Evolutionary conservation across 371 early-diverging fungal species (phyloP), one percentile per base, ranked within the genome.

Genomic region (Mucor indicus): DNA sequence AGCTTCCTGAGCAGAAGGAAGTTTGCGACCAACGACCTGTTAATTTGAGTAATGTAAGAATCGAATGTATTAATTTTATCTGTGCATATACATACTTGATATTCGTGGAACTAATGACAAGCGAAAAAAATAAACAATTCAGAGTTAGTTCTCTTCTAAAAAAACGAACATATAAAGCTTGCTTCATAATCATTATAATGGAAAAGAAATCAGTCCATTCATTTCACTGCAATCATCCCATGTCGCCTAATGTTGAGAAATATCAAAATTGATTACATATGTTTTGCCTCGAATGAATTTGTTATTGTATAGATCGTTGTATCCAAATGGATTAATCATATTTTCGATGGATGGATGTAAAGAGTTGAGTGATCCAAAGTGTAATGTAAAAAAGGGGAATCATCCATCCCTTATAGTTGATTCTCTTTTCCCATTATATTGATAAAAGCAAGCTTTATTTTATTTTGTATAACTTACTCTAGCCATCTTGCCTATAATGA

Each of bases 1-100:
- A 40, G 90, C 81, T 64, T 94, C 92, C 73, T 83, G 84, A 69
- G 86, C 92, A 48, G 95, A 83, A 50, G 97, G 95, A 50, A 85
- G 81, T 67, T 86, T 88, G 61, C 93, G 89, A 68, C 92, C 95
- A 72, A 92, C 77, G 59, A 94, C 87, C 74, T 85, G 15, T 33
- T 13, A 33, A 15, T 33, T 33, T 33, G n/a, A 33, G 35, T 13
- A 33, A 5, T 9, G 6, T 15, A 33, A 9, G n/a, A 33, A 33
- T 33, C 16, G 36, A 23, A 24, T 10, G 33, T 30, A 23, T 16
- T 19, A 24, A 27, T 39, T 15, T 6, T 11, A 19, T 9, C 31
- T 17, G n/a, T 8, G 9, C 22, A 17, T 16, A 8, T 4, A 12
- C 11, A 19, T 4, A 23, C 19, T 35, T 44, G 35, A 13, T 33